phyloP scores from a whole-genome alignment of 2,329 filamentous ascomycete species.

The Simplicillium sp. region DNA sequence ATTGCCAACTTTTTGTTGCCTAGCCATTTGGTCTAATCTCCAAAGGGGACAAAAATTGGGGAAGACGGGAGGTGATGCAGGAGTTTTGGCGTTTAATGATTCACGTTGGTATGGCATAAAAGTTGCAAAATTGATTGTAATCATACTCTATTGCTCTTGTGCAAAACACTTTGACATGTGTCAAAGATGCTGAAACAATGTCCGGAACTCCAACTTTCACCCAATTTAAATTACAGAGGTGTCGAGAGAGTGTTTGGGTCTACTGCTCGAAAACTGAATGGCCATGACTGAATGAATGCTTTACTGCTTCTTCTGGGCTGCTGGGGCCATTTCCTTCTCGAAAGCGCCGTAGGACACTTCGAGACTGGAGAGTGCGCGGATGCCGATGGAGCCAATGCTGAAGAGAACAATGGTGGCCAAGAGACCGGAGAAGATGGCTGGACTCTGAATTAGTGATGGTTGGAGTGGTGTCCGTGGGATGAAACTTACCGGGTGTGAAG shows the following conservation, averaged over 20 bases:
- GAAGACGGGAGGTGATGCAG: neutral
- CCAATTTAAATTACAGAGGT: neutral
- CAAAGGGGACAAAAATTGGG: neutral
- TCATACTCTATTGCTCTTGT: too few relatives aligned
- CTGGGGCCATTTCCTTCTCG: constrained; percentile 90
- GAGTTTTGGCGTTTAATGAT: neutral
- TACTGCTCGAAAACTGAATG: too few relatives aligned
- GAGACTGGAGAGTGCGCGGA: constrained; percentile 68
- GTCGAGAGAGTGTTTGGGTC: neutral
- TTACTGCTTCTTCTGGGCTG: constrained; percentile 68
- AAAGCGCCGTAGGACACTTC: constrained; percentile 91
- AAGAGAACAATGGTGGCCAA: constrained; percentile 62
- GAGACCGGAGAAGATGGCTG: constrained; percentile 84
- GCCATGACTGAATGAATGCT: neutral
- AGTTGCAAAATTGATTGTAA: neutral
- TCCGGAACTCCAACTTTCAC: neutral
- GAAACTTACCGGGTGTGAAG: constrained; percentile 67
- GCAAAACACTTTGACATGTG: neutral
- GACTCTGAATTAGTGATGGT: constrained; percentile 5
- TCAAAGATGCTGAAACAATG: neutral
- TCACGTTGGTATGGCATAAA: neutral
- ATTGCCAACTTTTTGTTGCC: constrained; percentile 95
- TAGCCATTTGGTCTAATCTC: constrained; percentile 66
- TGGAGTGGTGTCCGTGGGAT: neutral
- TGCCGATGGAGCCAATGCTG: constrained; percentile 67